Conservation (phyloP, 2,329 filamentous ascomycete genomes). For the Colletotrichum sansevieriae region DNA sequence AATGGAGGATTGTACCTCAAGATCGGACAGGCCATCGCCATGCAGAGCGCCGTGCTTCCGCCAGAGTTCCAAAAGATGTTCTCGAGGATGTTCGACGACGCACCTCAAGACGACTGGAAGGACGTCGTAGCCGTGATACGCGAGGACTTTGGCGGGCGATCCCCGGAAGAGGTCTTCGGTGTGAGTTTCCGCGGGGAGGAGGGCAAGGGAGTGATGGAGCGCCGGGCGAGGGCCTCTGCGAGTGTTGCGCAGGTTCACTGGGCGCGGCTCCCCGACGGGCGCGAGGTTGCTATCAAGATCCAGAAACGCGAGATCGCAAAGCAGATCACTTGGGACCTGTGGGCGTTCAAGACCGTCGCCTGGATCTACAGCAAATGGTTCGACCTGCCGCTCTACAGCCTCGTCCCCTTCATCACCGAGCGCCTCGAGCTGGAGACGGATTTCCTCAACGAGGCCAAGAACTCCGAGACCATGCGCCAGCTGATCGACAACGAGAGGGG, state of each 20-base stretch:
- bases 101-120: conserved; percentile 90
- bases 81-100: conserved; percentile 95
- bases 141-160: conserved; percentile 88
- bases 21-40: conserved; percentile 97
- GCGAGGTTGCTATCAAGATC: conserved; percentile 95
- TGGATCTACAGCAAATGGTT: conserved; percentile 89
- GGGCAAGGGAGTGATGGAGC: conserved; percentile 74
- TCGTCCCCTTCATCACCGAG: conserved; percentile 94
- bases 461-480: conserved; percentile 85
- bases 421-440: conserved; percentile 94
- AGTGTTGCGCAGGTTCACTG: conserved; percentile 98
- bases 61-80: conserved; percentile 98
- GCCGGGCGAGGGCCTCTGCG: conserved; percentile 77
- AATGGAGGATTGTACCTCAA: conserved; percentile 98
- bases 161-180: conserved; percentile 91
- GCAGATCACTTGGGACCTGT: conserved; percentile 94
- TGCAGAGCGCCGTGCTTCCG: conserved; percentile 95
- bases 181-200: conserved; percentile 83
- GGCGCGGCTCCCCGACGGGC: conserved; percentile 86
- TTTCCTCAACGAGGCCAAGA: conserved; percentile 91
- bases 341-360: conserved; percentile 92
- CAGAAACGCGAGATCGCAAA: conserved; percentile 94
- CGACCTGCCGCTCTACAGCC: conserved; percentile 89
- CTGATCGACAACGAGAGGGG: conserved; percentile 82
- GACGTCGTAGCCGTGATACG: conserved; percentile 87